These are phyloP conservation scores for Fusarium transvaalense DNA, from an alignment of 2,329 filamentous ascomycete species.

Conservation along the genomic window DNA sequence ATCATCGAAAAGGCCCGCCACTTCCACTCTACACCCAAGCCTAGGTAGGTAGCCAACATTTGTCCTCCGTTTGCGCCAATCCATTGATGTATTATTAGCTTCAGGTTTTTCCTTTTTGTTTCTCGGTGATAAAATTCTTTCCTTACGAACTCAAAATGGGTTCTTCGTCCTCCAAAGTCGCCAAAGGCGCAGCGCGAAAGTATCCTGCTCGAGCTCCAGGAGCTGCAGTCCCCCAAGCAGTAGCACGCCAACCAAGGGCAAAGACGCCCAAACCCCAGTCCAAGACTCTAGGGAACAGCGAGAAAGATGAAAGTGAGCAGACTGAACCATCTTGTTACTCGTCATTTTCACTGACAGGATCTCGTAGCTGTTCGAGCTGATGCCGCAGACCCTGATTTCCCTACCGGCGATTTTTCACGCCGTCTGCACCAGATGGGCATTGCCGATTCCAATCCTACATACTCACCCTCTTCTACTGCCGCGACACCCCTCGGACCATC, in stretches of 20 bases:
- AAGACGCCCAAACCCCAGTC: slow-evolving; percentile 23
- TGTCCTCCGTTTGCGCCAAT: not conserved
- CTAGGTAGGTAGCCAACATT: not conserved
- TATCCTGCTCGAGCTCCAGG: slow-evolving; percentile 58
- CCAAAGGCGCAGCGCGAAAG: slow-evolving; percentile 56
- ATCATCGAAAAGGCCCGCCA: slow-evolving; percentile 36
- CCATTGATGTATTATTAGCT: slow-evolving; percentile 5
- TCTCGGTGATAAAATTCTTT: not conserved
- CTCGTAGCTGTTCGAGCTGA: slow-evolving; percentile 57
- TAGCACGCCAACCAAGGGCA: slow-evolving; percentile 35
- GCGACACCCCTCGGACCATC: slow-evolving; percentile 34
- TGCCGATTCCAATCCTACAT: slow-evolving; percentile 66
- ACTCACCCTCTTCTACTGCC: slow-evolving; percentile 65
- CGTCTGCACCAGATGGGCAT: slow-evolving; percentile 68
- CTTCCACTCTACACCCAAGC: not conserved
- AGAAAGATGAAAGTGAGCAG: slow-evolving; percentile 41
- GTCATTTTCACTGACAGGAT: slow-evolving; percentile 19
- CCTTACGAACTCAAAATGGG: slow-evolving; percentile 53
- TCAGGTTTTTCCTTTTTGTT: not conserved
- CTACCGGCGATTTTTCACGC: slow-evolving; percentile 61
- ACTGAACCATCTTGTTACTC: not conserved
- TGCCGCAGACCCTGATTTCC: slow-evolving; percentile 57
- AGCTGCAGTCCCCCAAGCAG: slow-evolving; percentile 37
- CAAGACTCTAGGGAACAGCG: slow-evolving; percentile 26
- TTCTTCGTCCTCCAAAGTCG: slow-evolving; percentile 61